These are phyloP conservation scores for Lasiodiplodia theobromae DNA, from an alignment of 2,329 filamentous ascomycete genomes.

Conservation along the genomic window DNA sequence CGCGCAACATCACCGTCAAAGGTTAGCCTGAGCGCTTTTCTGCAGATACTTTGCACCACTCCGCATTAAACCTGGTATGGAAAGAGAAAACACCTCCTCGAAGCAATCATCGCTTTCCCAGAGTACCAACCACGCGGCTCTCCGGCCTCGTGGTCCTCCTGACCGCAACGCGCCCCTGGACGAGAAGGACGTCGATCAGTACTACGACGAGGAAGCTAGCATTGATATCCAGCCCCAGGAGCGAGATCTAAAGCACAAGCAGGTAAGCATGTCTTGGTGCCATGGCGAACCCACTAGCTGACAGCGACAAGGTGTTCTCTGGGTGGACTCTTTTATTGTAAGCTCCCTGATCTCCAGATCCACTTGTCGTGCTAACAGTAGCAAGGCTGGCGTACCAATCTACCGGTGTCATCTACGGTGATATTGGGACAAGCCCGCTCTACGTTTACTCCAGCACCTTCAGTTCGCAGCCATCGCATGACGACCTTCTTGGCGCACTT, in stretches of 20 bases:
- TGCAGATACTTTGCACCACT: not conserved
- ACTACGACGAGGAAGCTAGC: slow-evolving; percentile 20
- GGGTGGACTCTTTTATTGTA: slow-evolving; percentile 30
- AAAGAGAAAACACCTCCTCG: not conserved
- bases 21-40: not conserved
- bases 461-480: slow-evolving; percentile 59
- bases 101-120: not conserved
- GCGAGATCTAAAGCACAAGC: slow-evolving; percentile 30
- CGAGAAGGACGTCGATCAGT: slow-evolving; percentile 11
- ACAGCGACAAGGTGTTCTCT: slow-evolving; percentile 18
- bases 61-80: not conserved
- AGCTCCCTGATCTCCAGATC: not conserved
- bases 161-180: not conserved
- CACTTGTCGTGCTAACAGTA: not conserved
- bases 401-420: slow-evolving; percentile 72
- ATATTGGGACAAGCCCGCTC: slow-evolving; percentile 72
- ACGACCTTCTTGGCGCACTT: slow-evolving; percentile 68
- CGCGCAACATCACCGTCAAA: not conserved
- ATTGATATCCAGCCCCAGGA: slow-evolving; percentile 18
- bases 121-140: not conserved
- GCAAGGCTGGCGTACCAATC: slow-evolving; percentile 67
- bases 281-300: not conserved
- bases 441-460: slow-evolving; percentile 77
- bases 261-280: slow-evolving; percentile 16
- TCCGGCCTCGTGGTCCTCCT: not conserved